A percentile compares a stretch with the other conserved stretches of the same genome.
Conservation (phyloP, 164 flowering plant genomes). For the Dillenia turbinata region DNA sequence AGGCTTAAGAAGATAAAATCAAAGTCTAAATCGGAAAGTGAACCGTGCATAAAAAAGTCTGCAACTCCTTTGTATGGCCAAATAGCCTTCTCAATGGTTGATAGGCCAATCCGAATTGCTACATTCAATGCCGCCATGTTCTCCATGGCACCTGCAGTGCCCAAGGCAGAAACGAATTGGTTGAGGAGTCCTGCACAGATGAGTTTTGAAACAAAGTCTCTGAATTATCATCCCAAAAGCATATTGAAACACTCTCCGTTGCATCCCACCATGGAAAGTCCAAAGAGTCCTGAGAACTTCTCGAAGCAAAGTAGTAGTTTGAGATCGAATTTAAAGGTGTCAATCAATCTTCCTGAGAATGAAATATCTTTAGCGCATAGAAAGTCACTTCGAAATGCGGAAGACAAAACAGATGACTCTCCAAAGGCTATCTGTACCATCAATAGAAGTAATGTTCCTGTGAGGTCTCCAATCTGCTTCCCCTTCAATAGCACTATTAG, state of each 20-base stretch:
- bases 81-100: slow-evolving; percentile 5
- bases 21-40: slow-evolving; percentile 17
- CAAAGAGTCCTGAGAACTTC: slow-evolving; percentile 17
- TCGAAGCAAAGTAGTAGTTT: slow-evolving; percentile 16
- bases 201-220: slow-evolving; percentile 18
- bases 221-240: slow-evolving; percentile 45
- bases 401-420: slow-evolving; percentile 24
- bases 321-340: slow-evolving; percentile 59
- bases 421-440: slow-evolving; percentile 14
- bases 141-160: slow-evolving; percentile 78
- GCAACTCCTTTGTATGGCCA: slow-evolving; percentile 15
- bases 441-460: slow-evolving; percentile 31
- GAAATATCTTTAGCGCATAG: slow-evolving; percentile 69
- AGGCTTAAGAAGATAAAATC: slow-evolving; percentile 39
- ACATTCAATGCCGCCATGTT: slow-evolving; percentile 93
- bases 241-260: slow-evolving; percentile 72
- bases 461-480: slow-evolving; percentile 64
- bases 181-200: slow-evolving; percentile 13
- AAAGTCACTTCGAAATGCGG: slow-evolving; percentile 25
- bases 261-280: slow-evolving; percentile 14
- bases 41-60: slow-evolving; percentile 9
- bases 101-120: slow-evolving; percentile 56
- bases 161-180: slow-evolving; percentile 23
- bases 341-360: slow-evolving; percentile 83
- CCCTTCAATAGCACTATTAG: slow-evolving; percentile 25